Percentiles rank a stretch among this genome's conserved stretches.
Conservation (phyloP, 2,329 filamentous ascomycete genomes). For the Acephala macrosclerotiorum region DNA sequence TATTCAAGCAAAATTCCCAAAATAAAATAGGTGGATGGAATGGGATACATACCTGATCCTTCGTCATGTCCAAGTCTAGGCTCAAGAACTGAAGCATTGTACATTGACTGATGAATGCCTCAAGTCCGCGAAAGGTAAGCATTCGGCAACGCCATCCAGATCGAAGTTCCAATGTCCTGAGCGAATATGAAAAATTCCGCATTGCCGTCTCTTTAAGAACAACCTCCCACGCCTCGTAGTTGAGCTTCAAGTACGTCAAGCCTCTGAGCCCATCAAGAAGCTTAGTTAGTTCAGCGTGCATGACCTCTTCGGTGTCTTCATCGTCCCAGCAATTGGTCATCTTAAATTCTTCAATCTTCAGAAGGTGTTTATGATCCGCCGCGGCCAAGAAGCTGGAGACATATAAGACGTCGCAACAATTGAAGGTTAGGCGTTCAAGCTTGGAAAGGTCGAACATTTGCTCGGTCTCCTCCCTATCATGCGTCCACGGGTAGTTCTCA, state of each 20-base stretch:
- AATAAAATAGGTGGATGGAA: no score
- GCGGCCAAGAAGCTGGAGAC: background rate
- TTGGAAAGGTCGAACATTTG: background rate
- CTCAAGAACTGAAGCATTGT: background rate
- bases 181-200: background rate
- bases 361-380: background rate
- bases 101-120: background rate
- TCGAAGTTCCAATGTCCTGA: background rate
- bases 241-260: background rate
- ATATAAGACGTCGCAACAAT: background rate
- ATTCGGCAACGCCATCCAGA: background rate
- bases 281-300: background rate
- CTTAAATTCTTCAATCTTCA: background rate
- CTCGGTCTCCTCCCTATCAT: background rate
- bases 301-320: background rate
- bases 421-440: background rate
- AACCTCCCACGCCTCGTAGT: background rate
- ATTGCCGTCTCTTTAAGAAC: background rate
- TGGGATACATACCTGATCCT: background rate
- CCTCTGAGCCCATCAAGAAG: background rate
- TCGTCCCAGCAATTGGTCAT: background rate
- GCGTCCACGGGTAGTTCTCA: background rate
- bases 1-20: no score
- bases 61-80: background rate
- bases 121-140: background rate